Evolutionary conservation across 129 eudicot genomes (phyloP), one percentile per base, ranked within the genome.

Genomic region (Solidago caesia): DNA sequence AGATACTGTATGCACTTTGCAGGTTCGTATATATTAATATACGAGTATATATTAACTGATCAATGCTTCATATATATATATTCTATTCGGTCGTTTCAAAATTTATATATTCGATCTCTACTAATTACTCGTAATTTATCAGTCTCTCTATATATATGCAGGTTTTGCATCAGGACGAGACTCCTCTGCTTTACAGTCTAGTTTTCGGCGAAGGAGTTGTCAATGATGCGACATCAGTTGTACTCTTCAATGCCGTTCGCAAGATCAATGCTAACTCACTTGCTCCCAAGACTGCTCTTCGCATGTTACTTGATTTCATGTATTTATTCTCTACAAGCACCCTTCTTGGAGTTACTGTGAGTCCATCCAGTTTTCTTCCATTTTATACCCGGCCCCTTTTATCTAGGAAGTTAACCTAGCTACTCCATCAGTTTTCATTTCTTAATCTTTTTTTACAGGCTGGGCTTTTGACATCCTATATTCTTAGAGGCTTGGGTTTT

Each of bases 201-300:
- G 98, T 90, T 21, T 94, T 94, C 64, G 98, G 98, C 13, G 98
- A 94, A 90, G 98, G 98, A 57, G 97, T 94, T 2, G 98, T 94
- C 26, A 94, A 94, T 71, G 98, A 90, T 85, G 98, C 98, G 5
- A 90, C 98, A 45, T 85, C 98, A 15, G 97, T 94, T 76, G 98
- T 94, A 43, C 96, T 94, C 8, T 94, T 94, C 83, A 88, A 94
- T 68, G 92, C 98, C 48, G 82, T 94, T 78, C 97, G 84, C 29
- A 94, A 94, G 91, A 80, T 94, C 46, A 89, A 87, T 48, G 89
- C 84, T 29, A 53, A 6, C 49, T 81, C 76, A 13, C 44, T 89
- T 16, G 88, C 80, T 66, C 91, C 79, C 75, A 71, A 89, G 89
- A 70, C 89, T 45, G 92, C 88, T 63, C 71, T 77, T n/a, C 60